phyloP scores from a whole-genome alignment of 805 yeast species.

The Wickerhamomyces xylosicus region DNA sequence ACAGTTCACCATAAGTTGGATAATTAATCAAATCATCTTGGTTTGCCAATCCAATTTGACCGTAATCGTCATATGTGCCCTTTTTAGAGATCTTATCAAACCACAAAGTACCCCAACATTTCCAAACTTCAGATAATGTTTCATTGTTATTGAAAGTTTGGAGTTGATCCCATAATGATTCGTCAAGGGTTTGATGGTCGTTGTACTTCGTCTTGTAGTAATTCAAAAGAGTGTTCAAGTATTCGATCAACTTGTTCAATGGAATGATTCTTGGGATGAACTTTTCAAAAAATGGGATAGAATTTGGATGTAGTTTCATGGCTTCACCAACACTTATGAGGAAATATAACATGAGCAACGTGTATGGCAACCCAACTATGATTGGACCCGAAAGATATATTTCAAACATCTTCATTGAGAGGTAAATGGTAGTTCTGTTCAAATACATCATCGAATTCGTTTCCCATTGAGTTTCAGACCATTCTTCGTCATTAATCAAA shows the following conservation, averaged over 20 bases:
- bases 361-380: slow-evolving; percentile 59
- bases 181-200: slow-evolving; percentile 14
- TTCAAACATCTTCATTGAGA: slow-evolving; percentile 57
- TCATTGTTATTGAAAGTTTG: slow-evolving; percentile 42
- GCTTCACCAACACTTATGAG: slow-evolving; percentile 54
- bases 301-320: slow-evolving; percentile 31
- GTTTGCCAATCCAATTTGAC: slow-evolving; percentile 43
- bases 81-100: slow-evolving; percentile 50
- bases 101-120: slow-evolving; percentile 81
- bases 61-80: slow-evolving; percentile 37
- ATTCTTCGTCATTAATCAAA: not conserved
- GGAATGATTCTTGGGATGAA: slow-evolving; percentile 52
- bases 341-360: slow-evolving; percentile 70
- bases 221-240: slow-evolving; percentile 47
- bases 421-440: slow-evolving; percentile 47
- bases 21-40: slow-evolving; percentile 47
- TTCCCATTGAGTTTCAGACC: not conserved
- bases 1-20: slow-evolving; percentile 53
- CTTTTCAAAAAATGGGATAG: slow-evolving; percentile 38
- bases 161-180: slow-evolving; percentile 25
- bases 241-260: slow-evolving; percentile 55
- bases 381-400: slow-evolving; percentile 62
- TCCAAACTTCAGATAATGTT: slow-evolving; percentile 67
- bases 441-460: slow-evolving; percentile 21
- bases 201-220: slow-evolving; percentile 13